Conservation (phyloP, 2,329 filamentous ascomycete species). For the Aureobasidium sp. region DNA sequence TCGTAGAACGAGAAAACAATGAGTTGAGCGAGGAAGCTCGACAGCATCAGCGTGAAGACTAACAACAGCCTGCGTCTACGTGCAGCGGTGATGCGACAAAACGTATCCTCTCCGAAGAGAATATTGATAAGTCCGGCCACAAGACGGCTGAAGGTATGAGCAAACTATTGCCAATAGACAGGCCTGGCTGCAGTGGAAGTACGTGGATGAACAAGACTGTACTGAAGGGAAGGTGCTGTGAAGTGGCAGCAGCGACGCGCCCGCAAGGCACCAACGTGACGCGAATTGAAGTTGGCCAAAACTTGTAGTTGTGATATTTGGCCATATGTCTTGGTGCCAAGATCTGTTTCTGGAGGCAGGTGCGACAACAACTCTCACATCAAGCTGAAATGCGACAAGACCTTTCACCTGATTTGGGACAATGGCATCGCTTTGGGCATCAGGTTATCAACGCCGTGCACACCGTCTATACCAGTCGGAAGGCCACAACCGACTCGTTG, state of each 20-base stretch:
- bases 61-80: neutral
- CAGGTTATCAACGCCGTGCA: neutral
- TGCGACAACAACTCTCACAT: neutral
- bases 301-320: neutral
- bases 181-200: neutral
- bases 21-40: neutral
- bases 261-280: neutral
- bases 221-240: neutral
- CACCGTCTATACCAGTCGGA: neutral
- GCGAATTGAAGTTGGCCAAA: neutral
- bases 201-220: neutral
- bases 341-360: neutral
- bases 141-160: neutral
- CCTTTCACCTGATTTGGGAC: neutral
- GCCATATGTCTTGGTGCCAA: neutral
- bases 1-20: neutral
- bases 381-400: neutral
- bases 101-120: constrained; percentile 6
- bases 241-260: neutral
- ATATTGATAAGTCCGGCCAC: neutral
- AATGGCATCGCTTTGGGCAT: neutral
- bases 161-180: neutral
- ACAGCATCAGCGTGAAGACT: neutral
- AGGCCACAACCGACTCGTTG: neutral
- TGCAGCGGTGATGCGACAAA: neutral